Evolutionary conservation across 2,329 filamentous ascomycete genomes (phyloP).

Genomic region (Pleurostoma richardsiae): DNA sequence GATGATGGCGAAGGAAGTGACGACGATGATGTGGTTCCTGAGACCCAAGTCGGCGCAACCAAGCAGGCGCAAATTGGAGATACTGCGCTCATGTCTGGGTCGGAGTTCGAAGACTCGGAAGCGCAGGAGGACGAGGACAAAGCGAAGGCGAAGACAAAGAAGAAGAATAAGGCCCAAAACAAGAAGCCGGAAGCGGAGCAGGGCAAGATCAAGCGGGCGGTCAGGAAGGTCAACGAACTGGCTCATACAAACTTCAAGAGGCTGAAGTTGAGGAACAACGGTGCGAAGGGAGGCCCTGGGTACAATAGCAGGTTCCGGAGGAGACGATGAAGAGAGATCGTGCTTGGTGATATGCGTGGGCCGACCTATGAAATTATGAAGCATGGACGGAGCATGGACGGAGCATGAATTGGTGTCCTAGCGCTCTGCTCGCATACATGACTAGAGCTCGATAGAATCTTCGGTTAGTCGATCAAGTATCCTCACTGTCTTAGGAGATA

Average conservation of each 20-base stretch:
- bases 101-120: slow-evolving; percentile 30
- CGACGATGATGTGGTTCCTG: slow-evolving; percentile 33
- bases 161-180: slow-evolving; percentile 18
- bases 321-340: slow-evolving; percentile 24
- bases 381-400: too few relatives aligned
- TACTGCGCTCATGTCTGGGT: slow-evolving; percentile 29
- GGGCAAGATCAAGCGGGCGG: slow-evolving; percentile 43
- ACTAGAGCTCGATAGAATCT: too few relatives aligned
- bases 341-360: too few relatives aligned
- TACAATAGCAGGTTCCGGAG: slow-evolving; percentile 55
- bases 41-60: slow-evolving; percentile 26
- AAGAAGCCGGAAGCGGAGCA: slow-evolving; percentile 24
- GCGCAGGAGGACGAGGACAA: slow-evolving; percentile 33
- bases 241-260: slow-evolving; percentile 64
- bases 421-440: too few relatives aligned
- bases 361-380: too few relatives aligned
- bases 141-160: slow-evolving; percentile 20
- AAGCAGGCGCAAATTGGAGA: slow-evolving; percentile 15
- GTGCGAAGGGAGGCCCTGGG: slow-evolving; percentile 56
- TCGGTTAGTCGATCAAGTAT: too few relatives aligned
- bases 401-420: too few relatives aligned
- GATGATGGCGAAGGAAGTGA: slow-evolving; percentile 23
- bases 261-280: slow-evolving; percentile 57
- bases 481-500: too few relatives aligned
- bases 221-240: slow-evolving; percentile 57